Percentiles rank a stretch among this genome's conserved stretches.
Evolutionary conservation across 257 asterid genomes (phyloP).

Genomic region (Catharanthus roseus): DNA sequence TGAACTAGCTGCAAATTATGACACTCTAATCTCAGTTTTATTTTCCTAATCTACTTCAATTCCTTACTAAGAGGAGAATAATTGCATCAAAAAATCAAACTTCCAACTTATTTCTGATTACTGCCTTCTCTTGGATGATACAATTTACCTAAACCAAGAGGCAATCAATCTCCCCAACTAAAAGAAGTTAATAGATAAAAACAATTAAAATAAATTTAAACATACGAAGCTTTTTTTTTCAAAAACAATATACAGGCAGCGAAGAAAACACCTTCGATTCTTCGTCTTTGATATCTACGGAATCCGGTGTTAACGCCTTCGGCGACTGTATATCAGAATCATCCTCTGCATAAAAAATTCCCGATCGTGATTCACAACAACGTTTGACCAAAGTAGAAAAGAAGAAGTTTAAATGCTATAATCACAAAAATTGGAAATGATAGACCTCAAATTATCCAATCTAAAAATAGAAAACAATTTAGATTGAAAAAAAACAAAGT

Average conservation of each 20-base stretch:
- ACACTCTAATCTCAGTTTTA: neutral
- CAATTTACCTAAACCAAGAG: neutral
- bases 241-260: conserved; percentile 10
- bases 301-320: conserved; percentile 41
- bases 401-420: conserved; percentile 5
- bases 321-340: conserved; percentile 59
- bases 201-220: neutral
- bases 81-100: neutral
- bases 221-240: neutral
- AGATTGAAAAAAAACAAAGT: conserved; percentile 19
- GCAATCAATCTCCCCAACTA: neutral
- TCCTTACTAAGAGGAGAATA: neutral
- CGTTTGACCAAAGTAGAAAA: conserved; percentile 9
- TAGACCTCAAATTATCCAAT: conserved; percentile 5
- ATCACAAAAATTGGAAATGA: neutral
- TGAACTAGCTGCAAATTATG: neutral
- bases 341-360: conserved; percentile 27
- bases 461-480: conserved; percentile 25
- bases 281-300: conserved; percentile 34
- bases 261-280: conserved; percentile 44
- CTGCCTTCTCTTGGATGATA: neutral
- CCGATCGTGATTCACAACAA: conserved; percentile 11
- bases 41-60: neutral
- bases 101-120: neutral
- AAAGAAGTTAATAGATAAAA: conserved; percentile 2